These are phyloP conservation scores for Penicillium griseofulvum DNA, from an alignment of 2,329 filamentous ascomycete species.

Conservation along the genomic window DNA sequence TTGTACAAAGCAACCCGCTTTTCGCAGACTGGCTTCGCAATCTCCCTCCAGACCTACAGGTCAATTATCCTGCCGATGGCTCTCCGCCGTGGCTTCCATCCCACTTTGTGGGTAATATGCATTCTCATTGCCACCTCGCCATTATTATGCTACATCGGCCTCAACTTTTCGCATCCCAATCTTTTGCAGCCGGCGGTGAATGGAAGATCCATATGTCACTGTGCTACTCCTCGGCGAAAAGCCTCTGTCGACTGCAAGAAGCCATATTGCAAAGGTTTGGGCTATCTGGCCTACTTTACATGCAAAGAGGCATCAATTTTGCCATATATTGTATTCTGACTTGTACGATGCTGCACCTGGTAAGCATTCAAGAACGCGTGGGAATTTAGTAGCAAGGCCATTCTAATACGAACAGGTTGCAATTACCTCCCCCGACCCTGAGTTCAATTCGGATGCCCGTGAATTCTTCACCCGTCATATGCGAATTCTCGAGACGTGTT, in stretches of 20 bases:
- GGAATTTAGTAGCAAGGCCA: not conserved
- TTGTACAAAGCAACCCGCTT: conserved; percentile 74
- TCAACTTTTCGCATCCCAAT: conserved; percentile 75
- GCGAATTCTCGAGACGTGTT: conserved; percentile 85
- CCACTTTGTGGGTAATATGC: conserved; percentile 84
- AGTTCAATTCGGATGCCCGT: conserved; percentile 77
- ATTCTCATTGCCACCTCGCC: conserved; percentile 82
- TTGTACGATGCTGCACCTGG: conserved; percentile 88
- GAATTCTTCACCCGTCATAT: conserved; percentile 92
- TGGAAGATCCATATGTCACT: conserved; percentile 89
- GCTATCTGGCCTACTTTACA: conserved; percentile 77
- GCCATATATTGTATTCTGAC: conserved; percentile 90
- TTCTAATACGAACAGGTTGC: conserved; percentile 63
- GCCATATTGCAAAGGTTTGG: conserved; percentile 74
- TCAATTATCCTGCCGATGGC: conserved; percentile 74
- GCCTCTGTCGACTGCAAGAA: conserved; percentile 82
- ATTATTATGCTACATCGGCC: conserved; percentile 86
- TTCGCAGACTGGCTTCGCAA: conserved; percentile 73
- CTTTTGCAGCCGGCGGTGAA: conserved; percentile 64
- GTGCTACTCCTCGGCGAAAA: conserved; percentile 81
- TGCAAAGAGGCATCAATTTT: conserved; percentile 93
- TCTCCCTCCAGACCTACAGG: conserved; percentile 72
- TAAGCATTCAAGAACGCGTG: conserved; percentile 52
- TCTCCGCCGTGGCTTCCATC: conserved; percentile 81
- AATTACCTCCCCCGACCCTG: conserved; percentile 87